phyloP scores from a whole-genome alignment of 2,329 filamentous ascomycete genomes.

The Neobulgaria alba region DNA sequence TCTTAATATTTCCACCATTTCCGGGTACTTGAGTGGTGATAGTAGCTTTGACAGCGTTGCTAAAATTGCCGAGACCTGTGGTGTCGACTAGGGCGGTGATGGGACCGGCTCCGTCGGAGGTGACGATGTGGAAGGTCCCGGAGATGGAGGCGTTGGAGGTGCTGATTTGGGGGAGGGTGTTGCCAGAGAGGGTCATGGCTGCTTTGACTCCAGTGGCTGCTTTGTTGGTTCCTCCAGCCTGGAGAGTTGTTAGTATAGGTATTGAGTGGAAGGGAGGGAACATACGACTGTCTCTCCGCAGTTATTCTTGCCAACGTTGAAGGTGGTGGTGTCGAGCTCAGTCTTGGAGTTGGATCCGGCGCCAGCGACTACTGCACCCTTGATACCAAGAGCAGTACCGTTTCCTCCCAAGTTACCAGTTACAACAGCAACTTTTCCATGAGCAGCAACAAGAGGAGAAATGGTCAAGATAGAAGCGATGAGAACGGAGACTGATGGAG shows the following conservation, averaged over 20 bases:
- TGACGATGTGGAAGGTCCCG: constrained; percentile 34
- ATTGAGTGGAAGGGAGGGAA: constrained; percentile 10
- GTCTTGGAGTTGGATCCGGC: constrained; percentile 14
- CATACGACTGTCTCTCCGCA: neutral
- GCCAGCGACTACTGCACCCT: constrained; percentile 33
- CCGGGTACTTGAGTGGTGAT: constrained; percentile 32
- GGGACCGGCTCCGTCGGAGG: constrained; percentile 35
- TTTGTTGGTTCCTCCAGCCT: constrained; percentile 25
- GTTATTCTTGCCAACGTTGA: constrained; percentile 1
- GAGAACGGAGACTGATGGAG: neutral
- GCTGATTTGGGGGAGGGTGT: constrained; percentile 34
- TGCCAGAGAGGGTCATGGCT: constrained; percentile 32
- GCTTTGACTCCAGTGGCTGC: constrained; percentile 24
- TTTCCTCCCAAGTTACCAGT: constrained; percentile 33
- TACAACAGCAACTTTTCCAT: constrained; percentile 10
- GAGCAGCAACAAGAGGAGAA: constrained; percentile 9
- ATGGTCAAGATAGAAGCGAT: constrained; percentile 3
- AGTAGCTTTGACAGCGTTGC: constrained; percentile 23
- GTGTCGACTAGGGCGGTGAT: constrained; percentile 22
- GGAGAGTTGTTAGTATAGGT: constrained; percentile 29
- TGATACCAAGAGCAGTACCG: constrained; percentile 33
- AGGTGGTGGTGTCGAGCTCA: constrained; percentile 8
- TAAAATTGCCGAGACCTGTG: constrained; percentile 31
- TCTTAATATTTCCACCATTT: constrained; percentile 28
- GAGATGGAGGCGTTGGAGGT: constrained; percentile 28